Percentiles rank a stretch among this genome's conserved stretches.
phyloP scores from a whole-genome alignment of 768 basidiomycete species.

The Termitomyces bulborhizus region DNA sequence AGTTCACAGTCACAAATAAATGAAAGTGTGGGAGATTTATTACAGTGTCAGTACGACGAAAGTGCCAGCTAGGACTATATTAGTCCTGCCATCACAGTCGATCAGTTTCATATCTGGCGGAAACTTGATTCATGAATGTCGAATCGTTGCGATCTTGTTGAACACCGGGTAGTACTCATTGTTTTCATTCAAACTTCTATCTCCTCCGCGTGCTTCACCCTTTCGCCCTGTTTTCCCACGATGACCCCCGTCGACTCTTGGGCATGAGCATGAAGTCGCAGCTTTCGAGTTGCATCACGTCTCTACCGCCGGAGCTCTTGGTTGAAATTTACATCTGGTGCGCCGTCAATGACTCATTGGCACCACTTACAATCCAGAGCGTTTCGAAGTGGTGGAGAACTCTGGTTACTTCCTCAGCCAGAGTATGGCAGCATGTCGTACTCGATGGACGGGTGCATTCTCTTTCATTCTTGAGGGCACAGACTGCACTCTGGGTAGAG shows the following conservation, averaged over 20 bases:
- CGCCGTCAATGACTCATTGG: slow-evolving; percentile 35
- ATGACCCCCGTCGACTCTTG: neutral
- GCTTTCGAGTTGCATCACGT: slow-evolving; percentile 7
- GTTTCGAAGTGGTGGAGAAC: slow-evolving; percentile 60
- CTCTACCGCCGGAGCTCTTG: slow-evolving; percentile 56
- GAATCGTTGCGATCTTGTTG: too few species aligned
- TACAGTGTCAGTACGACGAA: too few species aligned
- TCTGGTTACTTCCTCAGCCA: slow-evolving; percentile 47
- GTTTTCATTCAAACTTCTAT: too few species aligned
- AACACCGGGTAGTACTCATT: too few species aligned
- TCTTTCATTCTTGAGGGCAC: slow-evolving; percentile 32
- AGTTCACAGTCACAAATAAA: too few species aligned
- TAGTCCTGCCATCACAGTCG: too few species aligned
- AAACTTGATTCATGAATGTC: too few species aligned
- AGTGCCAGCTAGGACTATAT: too few species aligned
- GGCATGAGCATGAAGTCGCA: neutral
- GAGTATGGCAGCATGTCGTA: slow-evolving; percentile 53
- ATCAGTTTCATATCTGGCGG: too few species aligned
- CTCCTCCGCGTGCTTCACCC: too few species aligned
- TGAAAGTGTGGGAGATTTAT: too few species aligned
- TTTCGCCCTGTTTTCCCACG: neutral
- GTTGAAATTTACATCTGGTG: slow-evolving; percentile 52
- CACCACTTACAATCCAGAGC: slow-evolving; percentile 40
- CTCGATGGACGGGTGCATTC: slow-evolving; percentile 37
- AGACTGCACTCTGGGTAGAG: slow-evolving; percentile 48